These are phyloP conservation scores for Coprinopsis sp. DNA, from an alignment of 768 basidiomycete genomes.

Conservation along the genomic window DNA sequence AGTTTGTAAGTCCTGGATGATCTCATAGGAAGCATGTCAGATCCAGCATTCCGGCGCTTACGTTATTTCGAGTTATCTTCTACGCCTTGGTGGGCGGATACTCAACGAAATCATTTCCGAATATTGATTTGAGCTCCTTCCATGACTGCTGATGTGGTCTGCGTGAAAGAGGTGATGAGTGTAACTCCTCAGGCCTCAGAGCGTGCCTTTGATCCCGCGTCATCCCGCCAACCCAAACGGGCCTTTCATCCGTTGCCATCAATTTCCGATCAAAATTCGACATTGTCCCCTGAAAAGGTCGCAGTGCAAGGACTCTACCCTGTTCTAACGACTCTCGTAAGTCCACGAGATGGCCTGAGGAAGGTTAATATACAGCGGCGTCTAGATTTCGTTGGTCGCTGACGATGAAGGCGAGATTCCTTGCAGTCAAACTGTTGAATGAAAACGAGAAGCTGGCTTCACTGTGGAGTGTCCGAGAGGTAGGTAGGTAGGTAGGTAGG, in stretches of 20 bases:
- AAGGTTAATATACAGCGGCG: too few relatives aligned
- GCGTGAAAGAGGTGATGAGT: slow-evolving; percentile 6
- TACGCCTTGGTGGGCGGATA: slow-evolving; percentile 74
- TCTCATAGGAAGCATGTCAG: slow-evolving; percentile 1
- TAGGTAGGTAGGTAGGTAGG: too few relatives aligned
- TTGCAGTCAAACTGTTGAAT: too few relatives aligned
- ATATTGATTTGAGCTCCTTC: slow-evolving; percentile 74
- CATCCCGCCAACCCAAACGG: slow-evolving; percentile 10
- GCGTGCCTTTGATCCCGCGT: slow-evolving; percentile 1
- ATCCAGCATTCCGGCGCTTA: slow-evolving; percentile 7
- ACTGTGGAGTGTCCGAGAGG: too few relatives aligned
- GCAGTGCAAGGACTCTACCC: not conserved
- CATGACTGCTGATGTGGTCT: slow-evolving; percentile 40
- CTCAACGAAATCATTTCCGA: slow-evolving; percentile 71
- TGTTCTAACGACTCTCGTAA: too few relatives aligned
- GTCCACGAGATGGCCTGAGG: too few relatives aligned
- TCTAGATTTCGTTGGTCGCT: too few relatives aligned
- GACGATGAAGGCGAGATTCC: too few relatives aligned
- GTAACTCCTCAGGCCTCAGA: too few relatives aligned
- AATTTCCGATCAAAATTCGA: slow-evolving; percentile 4
- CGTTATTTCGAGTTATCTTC: slow-evolving; percentile 50
- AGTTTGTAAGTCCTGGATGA: too few relatives aligned
- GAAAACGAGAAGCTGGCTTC: too few relatives aligned
- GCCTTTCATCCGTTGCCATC: slow-evolving; percentile 4
- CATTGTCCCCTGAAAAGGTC: not conserved